Evolutionary conservation across 2,329 filamentous ascomycete genomes (phyloP), one percentile per base, ranked within the genome.

Genomic region (Calonectria henricotiae): DNA sequence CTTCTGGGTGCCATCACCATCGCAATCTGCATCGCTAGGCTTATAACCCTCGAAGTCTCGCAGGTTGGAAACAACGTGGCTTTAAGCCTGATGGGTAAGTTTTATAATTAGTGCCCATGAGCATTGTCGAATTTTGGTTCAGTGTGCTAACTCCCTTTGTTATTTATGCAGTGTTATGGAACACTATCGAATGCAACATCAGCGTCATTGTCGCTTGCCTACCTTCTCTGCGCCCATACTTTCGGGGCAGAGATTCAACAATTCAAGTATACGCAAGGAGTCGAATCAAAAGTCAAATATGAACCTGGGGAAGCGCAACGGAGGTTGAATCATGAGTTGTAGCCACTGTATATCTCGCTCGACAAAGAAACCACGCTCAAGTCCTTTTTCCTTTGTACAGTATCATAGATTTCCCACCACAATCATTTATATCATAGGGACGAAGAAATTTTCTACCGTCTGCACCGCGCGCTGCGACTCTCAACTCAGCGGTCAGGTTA

Each of bases 141-240:
- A 55, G 12, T 9, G 25, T 55, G 51, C 51, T 55, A 13, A 55
- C 51, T 23, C 13, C n/a, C 27, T 35, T 13, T 13, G 2, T 23
- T 63, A 3, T 8, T 15, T 8, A 5, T 8, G 15, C 13, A 76
- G 73, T 69, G 30, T 20, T 77, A 0, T 77, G 75, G 75, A 75
- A 73, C 15, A 23, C 49, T 3, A 65, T 77, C 7, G 75, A 77
- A 2, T 64, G 27, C 12, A 71, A 73, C 3, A 69, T 77, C 2
- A 71, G 74, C 0, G 65, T 77, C 1, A 75, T 77, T 12, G 61
- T 77, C 2, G 74, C 75, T 1, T 77, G 75, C 7, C 67, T 77
- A 0, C 75, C 75, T 0, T 68, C 75, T 13, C 68, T 77, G 0
- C 66, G 75, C 0, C 75, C 75, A 12, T 77, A 73, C 13, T 72